Conservation (phyloP, 2,329 filamentous ascomycete species). For the Elsinoe batatas region DNA sequence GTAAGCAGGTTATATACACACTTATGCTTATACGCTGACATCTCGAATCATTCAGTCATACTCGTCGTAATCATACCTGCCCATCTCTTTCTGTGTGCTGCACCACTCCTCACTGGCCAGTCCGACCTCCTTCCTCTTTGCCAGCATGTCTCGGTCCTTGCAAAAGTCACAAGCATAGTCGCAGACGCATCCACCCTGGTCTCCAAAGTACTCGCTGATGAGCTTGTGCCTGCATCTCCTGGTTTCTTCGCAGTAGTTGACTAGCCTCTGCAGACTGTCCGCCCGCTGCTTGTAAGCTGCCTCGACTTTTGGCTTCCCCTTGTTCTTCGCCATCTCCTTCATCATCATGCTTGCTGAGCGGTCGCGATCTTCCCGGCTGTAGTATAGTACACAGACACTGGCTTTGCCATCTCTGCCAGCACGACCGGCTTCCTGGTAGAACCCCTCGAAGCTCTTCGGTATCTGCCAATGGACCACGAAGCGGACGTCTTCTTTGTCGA, state of each 20-base stretch:
- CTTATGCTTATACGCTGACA: not conserved
- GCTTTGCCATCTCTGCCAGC: conserved; percentile 85
- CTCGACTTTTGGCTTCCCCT: conserved; percentile 32
- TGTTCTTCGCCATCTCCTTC: conserved; percentile 31
- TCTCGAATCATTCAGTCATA: conserved; percentile 20
- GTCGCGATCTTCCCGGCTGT: conserved; percentile 77
- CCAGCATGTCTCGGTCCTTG: conserved; percentile 34
- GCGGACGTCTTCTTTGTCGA: conserved; percentile 88
- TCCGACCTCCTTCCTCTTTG: conserved; percentile 34
- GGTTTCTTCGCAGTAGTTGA: conserved; percentile 73
- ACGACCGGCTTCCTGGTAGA: conserved; percentile 89
- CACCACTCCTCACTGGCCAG: conserved; percentile 42
- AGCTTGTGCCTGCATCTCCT: conserved; percentile 62
- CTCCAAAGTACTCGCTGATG: conserved; percentile 71
- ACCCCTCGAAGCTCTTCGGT: conserved; percentile 89
- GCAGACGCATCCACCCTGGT: conserved; percentile 33
- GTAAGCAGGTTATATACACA: not conserved
- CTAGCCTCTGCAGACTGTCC: conserved; percentile 46
- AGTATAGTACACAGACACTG: conserved; percentile 80
- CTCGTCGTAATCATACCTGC: conserved; percentile 30
- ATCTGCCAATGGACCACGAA: conserved; percentile 94
- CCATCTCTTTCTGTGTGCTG: conserved; percentile 37
- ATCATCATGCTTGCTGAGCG: conserved; percentile 50
- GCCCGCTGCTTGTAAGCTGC: conserved; percentile 29
- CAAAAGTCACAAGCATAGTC: conserved; percentile 42